phyloP scores from a whole-genome alignment of 139 green algal genomes.

The Zygnema circumcarinatum region DNA sequence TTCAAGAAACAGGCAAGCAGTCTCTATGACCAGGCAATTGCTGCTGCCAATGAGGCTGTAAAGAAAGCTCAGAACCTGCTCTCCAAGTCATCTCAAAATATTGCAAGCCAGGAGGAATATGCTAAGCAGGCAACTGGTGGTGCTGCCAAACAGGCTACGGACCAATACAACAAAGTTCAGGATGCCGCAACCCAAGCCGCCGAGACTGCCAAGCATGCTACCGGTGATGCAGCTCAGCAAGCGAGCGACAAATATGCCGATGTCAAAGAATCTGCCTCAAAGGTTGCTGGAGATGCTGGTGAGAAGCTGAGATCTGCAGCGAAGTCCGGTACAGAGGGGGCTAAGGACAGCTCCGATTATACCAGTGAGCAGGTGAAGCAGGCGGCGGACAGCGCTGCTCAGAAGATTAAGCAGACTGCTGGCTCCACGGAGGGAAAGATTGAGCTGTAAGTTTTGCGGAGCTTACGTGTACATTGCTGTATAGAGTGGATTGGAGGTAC shows the following conservation, averaged over 20 bases:
- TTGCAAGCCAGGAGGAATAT: not conserved
- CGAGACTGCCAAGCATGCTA: not conserved
- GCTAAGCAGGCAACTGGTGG: not conserved
- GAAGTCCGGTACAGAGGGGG: not conserved
- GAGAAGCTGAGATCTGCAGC: not conserved
- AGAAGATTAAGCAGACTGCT: not conserved
- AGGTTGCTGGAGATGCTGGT: not conserved
- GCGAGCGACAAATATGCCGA: not conserved
- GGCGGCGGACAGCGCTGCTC: not conserved
- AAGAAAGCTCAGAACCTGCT: not conserved
- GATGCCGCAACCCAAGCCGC: not conserved
- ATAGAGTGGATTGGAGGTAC: not conserved
- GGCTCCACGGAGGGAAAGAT: not conserved
- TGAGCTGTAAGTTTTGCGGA: not conserved
- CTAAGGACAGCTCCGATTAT: not conserved
- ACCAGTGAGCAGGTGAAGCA: not conserved
- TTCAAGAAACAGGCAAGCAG: not conserved
- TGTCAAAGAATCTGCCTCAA: not conserved
- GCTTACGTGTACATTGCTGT: not conserved
- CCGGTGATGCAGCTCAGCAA: not conserved
- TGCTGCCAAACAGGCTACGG: not conserved
- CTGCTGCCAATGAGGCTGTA: not conserved
- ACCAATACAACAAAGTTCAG: not conserved
- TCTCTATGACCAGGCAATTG: not conserved
- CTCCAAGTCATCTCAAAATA: not conserved